phyloP scores from a whole-genome alignment of 2,329 filamentous ascomycete species.

The Aspergillus novofumigatus region DNA sequence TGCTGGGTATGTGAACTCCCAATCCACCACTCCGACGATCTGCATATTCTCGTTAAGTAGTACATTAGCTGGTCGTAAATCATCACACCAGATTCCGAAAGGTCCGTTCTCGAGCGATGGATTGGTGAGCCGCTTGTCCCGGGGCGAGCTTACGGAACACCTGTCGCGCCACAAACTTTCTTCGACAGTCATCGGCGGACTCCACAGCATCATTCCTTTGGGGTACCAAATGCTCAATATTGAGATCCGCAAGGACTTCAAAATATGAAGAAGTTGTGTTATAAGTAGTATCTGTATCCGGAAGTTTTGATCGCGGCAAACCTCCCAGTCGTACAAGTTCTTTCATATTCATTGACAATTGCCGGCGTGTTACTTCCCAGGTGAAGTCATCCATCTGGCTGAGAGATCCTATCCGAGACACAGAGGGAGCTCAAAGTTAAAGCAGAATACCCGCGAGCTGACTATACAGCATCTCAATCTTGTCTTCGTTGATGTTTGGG shows the following conservation, averaged over 20 bases:
- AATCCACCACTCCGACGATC: constrained; percentile 17
- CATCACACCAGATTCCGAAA: constrained; percentile 22
- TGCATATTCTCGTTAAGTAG: constrained; percentile 7
- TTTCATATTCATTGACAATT: constrained; percentile 41
- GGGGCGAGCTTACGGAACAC: constrained; percentile 18
- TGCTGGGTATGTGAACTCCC: constrained; percentile 23
- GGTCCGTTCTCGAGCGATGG: constrained; percentile 19
- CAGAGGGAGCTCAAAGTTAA: constrained; percentile 32
- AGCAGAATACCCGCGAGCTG: constrained; percentile 42
- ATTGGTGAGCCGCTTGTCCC: constrained; percentile 2
- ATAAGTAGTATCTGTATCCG: constrained; percentile 17
- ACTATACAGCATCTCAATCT: constrained; percentile 25
- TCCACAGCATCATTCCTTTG: constrained; percentile 39
- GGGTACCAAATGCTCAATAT: constrained; percentile 37
- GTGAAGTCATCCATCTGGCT: constrained; percentile 18
- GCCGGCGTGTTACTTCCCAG: constrained; percentile 28
- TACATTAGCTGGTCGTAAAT: constrained; percentile 16
- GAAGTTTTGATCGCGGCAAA: constrained; percentile 16
- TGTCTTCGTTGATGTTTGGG: constrained; percentile 4
- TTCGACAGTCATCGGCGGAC: constrained; percentile 18
- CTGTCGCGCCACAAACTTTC: constrained; percentile 18
- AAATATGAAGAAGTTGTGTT: constrained; percentile 38
- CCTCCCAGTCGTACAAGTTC: constrained; percentile 30
- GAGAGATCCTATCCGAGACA: constrained; percentile 41
- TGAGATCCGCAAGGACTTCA: constrained; percentile 36